phyloP scores from a whole-genome alignment of 1,284 basidiomycete species.

The Boletus sp. region DNA sequence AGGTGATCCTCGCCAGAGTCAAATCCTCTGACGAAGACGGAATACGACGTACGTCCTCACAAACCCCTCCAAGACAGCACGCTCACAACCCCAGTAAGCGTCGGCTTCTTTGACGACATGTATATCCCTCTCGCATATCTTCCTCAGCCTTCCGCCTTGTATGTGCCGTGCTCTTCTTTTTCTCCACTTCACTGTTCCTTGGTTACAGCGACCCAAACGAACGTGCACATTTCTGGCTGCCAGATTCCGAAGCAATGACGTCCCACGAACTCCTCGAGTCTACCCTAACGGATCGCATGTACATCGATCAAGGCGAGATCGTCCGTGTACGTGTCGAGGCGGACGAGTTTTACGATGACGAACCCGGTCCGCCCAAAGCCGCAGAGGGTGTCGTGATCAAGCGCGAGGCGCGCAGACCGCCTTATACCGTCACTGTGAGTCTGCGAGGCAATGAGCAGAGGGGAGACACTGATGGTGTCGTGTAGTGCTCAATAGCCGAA shows the following conservation, averaged over 20 bases:
- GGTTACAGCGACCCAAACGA: constrained; percentile 73
- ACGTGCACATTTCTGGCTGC: constrained; percentile 83
- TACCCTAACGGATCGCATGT: constrained; percentile 73
- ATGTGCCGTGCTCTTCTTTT: constrained; percentile 33
- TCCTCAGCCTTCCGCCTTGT: constrained; percentile 82
- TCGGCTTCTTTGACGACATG: constrained; percentile 96
- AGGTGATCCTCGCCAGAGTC: constrained; percentile 89
- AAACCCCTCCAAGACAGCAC: not conserved
- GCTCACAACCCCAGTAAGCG: constrained; percentile 59
- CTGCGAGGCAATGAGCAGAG: not conserved
- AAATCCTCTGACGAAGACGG: constrained; percentile 84
- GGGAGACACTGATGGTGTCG: not conserved
- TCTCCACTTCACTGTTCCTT: not conserved
- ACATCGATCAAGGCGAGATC: constrained; percentile 82
- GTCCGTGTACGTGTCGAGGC: constrained; percentile 88
- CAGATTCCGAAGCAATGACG: constrained; percentile 58
- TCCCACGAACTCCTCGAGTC: constrained; percentile 72
- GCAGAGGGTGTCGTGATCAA: constrained; percentile 65
- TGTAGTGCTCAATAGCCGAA: constrained; percentile 85
- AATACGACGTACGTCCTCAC: constrained; percentile 67
- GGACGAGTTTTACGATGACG: constrained; percentile 90
- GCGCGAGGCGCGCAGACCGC: constrained; percentile 59
- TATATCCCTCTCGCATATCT: constrained; percentile 76
- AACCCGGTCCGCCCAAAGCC: constrained; percentile 83
- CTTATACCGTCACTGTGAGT: constrained; percentile 77